Conservation (phyloP, 2,329 filamentous ascomycete species). For the Phialophora tarda region DNA sequence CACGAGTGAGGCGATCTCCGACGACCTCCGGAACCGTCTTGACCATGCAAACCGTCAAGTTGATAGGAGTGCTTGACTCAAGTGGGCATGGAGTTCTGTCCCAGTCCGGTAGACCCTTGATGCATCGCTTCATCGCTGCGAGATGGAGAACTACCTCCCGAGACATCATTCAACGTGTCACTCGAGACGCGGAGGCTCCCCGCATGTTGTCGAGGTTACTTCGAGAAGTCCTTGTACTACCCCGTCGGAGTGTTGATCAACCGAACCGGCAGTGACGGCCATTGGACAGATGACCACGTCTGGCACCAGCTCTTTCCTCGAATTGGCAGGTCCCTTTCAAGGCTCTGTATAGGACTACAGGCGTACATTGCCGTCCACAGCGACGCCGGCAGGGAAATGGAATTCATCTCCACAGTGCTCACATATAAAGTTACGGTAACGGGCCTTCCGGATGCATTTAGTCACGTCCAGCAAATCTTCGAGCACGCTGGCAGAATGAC, state of each 20-base stretch:
- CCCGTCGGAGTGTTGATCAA: conserved; percentile 13
- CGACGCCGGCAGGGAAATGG: conserved; percentile 4
- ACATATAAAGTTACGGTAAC: background rate
- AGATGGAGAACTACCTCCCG: background rate
- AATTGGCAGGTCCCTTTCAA: background rate
- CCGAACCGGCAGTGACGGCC: background rate
- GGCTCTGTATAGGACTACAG: background rate
- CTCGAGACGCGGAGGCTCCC: conserved; percentile 2
- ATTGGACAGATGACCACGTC: conserved; percentile 3
- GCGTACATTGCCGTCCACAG: background rate
- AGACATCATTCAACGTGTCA: conserved; percentile 1
- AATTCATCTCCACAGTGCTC: conserved; percentile 1
- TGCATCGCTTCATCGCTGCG: background rate
- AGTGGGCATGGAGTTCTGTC: background rate
- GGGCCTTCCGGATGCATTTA: background rate
- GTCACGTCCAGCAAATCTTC: conserved; percentile 1
- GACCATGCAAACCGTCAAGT: background rate
- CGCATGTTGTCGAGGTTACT: conserved; percentile 5
- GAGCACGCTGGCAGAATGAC: conserved; percentile 13
- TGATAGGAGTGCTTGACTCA: background rate
- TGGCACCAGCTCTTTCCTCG: background rate
- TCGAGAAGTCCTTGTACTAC: background rate
- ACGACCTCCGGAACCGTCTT: background rate
- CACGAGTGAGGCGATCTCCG: background rate
- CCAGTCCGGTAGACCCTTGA: background rate